A percentile compares a stretch with the other conserved stretches of the same genome.
phyloP scores from a whole-genome alignment of 495 filamentous ascomycete genomes.

The Parmelia sp. region DNA sequence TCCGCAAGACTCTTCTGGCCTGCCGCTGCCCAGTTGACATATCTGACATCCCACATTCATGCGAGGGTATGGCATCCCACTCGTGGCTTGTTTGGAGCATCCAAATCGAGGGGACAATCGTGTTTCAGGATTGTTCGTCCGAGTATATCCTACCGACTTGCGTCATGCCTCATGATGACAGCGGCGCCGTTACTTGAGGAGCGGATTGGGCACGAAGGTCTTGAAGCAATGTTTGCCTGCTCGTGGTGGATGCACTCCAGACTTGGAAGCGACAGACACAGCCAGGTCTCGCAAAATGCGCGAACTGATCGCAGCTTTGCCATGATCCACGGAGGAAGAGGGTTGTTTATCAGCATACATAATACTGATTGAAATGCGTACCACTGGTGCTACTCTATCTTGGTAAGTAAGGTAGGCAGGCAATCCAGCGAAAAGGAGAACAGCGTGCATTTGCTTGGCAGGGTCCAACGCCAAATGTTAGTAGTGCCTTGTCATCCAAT shows the following conservation, averaged over 20 bases:
- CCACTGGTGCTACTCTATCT: too few relatives aligned
- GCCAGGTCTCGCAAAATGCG: neutral
- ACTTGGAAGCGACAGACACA: neutral
- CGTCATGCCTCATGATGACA: neutral
- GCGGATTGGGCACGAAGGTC: neutral
- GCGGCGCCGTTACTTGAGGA: neutral
- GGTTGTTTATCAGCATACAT: too few relatives aligned
- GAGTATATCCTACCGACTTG: neutral
- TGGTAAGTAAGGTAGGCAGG: too few relatives aligned
- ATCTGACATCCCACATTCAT: neutral
- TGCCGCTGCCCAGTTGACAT: neutral
- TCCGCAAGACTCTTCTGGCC: neutral
- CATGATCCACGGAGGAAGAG: neutral
- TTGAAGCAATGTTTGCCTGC: neutral
- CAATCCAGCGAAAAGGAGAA: too few relatives aligned
- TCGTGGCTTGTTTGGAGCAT: neutral
- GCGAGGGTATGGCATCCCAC: neutral
- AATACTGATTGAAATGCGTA: too few relatives aligned
- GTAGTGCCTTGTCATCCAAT: neutral
- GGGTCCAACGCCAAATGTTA: neutral
- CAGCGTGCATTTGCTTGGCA: neutral
- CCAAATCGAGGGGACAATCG: neutral
- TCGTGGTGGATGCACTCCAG: neutral
- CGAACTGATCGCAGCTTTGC: neutral
- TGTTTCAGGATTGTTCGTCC: neutral